A percentile compares a stretch with the other conserved stretches of the same genome.
Conservation (phyloP, 2,329 filamentous ascomycete genomes). For the Chrysoporthe deuterocubensis region DNA sequence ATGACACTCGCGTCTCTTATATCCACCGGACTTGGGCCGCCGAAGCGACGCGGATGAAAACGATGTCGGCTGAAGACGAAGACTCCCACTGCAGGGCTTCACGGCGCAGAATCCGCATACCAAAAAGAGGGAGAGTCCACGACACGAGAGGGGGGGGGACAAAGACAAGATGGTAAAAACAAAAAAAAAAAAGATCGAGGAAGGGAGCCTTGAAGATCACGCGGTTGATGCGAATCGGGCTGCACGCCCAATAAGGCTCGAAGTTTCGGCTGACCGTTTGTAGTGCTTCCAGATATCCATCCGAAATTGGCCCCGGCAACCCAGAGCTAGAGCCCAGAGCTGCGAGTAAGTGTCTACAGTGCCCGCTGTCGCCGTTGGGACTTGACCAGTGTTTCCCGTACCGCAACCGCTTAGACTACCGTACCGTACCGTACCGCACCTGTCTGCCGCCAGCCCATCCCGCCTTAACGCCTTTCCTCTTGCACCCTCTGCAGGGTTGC, state of each 20-base stretch:
- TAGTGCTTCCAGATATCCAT: neutral
- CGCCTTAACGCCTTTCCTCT: constrained; percentile 24
- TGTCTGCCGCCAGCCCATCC: constrained; percentile 18
- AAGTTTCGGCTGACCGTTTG: neutral
- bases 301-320: neutral
- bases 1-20: neutral
- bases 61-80: neutral
- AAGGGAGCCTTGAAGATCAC: neutral
- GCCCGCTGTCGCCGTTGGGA: constrained; percentile 1
- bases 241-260: neutral
- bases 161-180: neutral
- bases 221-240: neutral
- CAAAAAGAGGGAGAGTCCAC: no score
- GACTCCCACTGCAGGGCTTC: neutral
- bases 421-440: constrained; percentile 18
- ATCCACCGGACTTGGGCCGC: neutral
- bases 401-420: constrained; percentile 15
- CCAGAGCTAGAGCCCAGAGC: neutral
- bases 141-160: neutral
- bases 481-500: constrained; percentile 22
- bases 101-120: neutral
- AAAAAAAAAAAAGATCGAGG: neutral
- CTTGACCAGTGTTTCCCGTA: constrained; percentile 14
- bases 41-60: neutral
- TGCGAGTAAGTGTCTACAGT: constrained; percentile 12